Base-by-base conservation (phyloP, 495 filamentous ascomycete genomes). In the Hamigera avellanea region DNA sequence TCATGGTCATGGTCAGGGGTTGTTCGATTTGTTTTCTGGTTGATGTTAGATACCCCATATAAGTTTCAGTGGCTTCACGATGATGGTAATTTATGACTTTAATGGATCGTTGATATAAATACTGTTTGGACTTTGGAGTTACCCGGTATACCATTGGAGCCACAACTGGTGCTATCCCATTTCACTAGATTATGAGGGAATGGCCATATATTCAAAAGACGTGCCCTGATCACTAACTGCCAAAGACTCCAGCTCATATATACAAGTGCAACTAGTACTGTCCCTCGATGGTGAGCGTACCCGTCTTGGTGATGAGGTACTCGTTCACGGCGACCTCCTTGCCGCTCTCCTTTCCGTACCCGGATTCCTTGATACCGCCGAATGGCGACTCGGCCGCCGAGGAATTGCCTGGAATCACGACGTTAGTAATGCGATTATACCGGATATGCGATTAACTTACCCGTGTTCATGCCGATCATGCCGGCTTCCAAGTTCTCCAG, bases 341-440 rank as follows among this genome's bases (percentile, higher is more conserved):
- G 13, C 81, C 80, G 10, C 72, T 77, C 51, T 84, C 81, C 59
- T 86, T 86, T 8, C 81, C 81, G 46, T 83, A 83, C 0, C 81
- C 81, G 6, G 72, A 77, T 49, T 83, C 78, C 59, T 86, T 86
- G 42, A 83, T 80, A 0, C 81, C 81, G 13, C 81, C 81, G 49
- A 86, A 86, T 0, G 81, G 81, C 8, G 74, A 68, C 47, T 86
- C 80, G 1, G 80, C 76, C 0, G 80, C 72, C 0, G 78, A 82
- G 26, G 69, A 62, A 40, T 78, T 76, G n/a, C 70, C 71, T 63
- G 34, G 14, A 14, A n/a, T 30, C 14, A 30, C 6, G 14, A n/a
- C n/a, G 17, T 33, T 17, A 7, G 14, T 3, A n/a, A 33, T 33
- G 7, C 15, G 4, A n/a, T n/a, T n/a, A n/a, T n/a, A 12, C 17